phyloP scores from a whole-genome alignment of 116 monocot species.

The Dioscorea cayenensis region DNA sequence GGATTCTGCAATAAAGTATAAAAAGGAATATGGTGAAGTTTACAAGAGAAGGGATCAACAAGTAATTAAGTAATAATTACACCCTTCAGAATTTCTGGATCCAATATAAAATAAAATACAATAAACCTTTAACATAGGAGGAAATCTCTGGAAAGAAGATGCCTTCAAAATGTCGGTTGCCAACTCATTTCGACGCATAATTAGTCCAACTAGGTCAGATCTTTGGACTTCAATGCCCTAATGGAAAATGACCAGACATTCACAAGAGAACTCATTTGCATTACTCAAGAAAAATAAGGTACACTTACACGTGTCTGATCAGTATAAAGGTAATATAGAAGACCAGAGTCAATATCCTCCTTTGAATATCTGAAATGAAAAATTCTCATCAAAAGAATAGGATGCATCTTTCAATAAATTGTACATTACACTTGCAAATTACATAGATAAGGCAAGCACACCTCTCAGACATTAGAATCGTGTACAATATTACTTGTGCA shows the following conservation, averaged over 20 bases:
- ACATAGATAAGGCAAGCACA: slow-evolving; percentile 10
- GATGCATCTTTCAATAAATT: not conserved
- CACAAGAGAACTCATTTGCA: not conserved
- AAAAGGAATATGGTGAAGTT: slow-evolving; percentile 2
- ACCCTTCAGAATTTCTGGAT: not conserved
- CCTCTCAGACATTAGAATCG: slow-evolving; percentile 97
- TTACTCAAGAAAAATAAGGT: not conserved
- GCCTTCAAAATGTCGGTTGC: slow-evolving; percentile 80
- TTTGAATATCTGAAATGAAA: slow-evolving; percentile 51
- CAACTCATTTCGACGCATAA: slow-evolving; percentile 95
- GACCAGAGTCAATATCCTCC: slow-evolving; percentile 71
- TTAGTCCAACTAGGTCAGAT: slow-evolving; percentile 85
- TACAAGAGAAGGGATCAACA: not conserved
- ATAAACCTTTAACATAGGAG: slow-evolving; percentile 72
- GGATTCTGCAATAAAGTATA: slow-evolving; percentile 42
- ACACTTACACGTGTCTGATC: slow-evolving; percentile 75
- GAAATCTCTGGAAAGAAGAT: slow-evolving; percentile 46
- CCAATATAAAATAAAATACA: no score
- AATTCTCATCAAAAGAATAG: not conserved
- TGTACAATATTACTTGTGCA: slow-evolving; percentile 89
- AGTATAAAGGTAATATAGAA: slow-evolving; percentile 88
- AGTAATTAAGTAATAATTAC: not conserved
- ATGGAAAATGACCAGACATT: not conserved
- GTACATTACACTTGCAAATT: not conserved
- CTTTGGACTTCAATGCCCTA: slow-evolving; percentile 86